Base-by-base conservation (phyloP, 73 alveolate species). In the Effrenium voratum region DNA sequence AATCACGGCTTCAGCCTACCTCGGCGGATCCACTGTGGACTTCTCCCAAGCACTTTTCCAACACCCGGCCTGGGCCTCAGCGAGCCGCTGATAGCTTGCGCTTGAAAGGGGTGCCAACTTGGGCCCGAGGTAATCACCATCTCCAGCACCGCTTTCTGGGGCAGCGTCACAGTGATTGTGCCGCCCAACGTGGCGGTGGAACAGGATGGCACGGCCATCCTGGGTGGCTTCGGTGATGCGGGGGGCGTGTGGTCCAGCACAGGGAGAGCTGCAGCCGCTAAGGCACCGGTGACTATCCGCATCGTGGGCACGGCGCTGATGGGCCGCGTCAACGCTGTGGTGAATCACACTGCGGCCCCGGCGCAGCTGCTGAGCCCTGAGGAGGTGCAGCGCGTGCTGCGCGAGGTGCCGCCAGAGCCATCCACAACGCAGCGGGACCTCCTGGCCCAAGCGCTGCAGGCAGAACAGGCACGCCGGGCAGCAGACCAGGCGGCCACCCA, bases 21-120 rank as follows among this genome's bases (percentile, higher is more conserved):
- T 87, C 70, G 95, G 95, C 49, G 95, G 95, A 5, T 59, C 95
- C 72, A 87, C 95, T 28, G 95, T 87, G 70, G 95, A 87, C 34
- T 63, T 87, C 85, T 55, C 83, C 70, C 95, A 87, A 43, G 95
- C 95, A 38, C 70, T 87, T 38, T 87, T 87, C 84, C 50, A 87
- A 24, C 76, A 87, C 49, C 95, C 95, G 55, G 95, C 40, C 36
- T 40, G 60, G 12, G 1, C 59, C 59, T 5, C 41, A 3, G 28
- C 49, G 28, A 3, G 49, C 63, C 63, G 38, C 40, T 30, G 83
- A 57, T n/a, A n/a, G 45, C 44, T 34, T 68, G 44, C 80, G 1
- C 26, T 68, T 36, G 26, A 28, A 28, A 28, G 41, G 6, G 50
- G 49, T 40, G 26, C 34, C 52, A 26, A 0, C 30, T 73, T 15